A percentile compares a stretch with the other conserved stretches of the same genome.
phyloP scores from a whole-genome alignment of 108 stramenopile species.

The Cylindrotheca closterium region DNA sequence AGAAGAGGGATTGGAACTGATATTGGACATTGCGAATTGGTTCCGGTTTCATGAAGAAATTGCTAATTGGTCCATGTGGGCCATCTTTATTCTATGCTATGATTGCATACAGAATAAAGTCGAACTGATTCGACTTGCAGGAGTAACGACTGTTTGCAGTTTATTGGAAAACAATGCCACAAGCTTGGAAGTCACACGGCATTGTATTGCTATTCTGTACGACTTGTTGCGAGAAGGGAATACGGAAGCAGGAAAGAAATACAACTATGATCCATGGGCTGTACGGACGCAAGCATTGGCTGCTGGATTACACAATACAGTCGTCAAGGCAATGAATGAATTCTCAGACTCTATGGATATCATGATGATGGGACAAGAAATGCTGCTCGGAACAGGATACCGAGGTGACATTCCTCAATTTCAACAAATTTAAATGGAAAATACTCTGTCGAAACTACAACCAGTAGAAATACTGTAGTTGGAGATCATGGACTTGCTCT shows the following conservation, averaged over 20 bases:
- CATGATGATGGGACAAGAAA: slow-evolving; percentile 61
- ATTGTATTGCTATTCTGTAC: slow-evolving; percentile 62
- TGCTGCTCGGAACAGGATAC: slow-evolving; percentile 58
- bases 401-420: slow-evolving; percentile 33
- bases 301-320: slow-evolving; percentile 42
- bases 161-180: slow-evolving; percentile 39
- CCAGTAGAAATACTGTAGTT: too few species aligned
- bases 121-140: slow-evolving; percentile 30
- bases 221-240: slow-evolving; percentile 46
- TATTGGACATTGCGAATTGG: slow-evolving; percentile 52
- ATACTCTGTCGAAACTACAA: too few species aligned
- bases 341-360: slow-evolving; percentile 49
- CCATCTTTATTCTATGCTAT: slow-evolving; percentile 50
- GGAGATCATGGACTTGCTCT: too few species aligned
- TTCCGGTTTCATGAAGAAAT: slow-evolving; percentile 55
- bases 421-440: slow-evolving; percentile 17
- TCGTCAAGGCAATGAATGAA: slow-evolving; percentile 37
- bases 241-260: slow-evolving; percentile 3
- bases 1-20: slow-evolving; percentile 44
- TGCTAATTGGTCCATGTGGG: slow-evolving; percentile 60
- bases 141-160: slow-evolving; percentile 36
- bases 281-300: slow-evolving; percentile 42
- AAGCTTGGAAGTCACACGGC: slow-evolving; percentile 47
- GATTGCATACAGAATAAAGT: slow-evolving; percentile 41
- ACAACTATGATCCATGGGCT: slow-evolving; percentile 27